These are phyloP conservation scores for Fusarium continuum DNA, from an alignment of 2,329 filamentous ascomycete species.

Conservation along the genomic window DNA sequence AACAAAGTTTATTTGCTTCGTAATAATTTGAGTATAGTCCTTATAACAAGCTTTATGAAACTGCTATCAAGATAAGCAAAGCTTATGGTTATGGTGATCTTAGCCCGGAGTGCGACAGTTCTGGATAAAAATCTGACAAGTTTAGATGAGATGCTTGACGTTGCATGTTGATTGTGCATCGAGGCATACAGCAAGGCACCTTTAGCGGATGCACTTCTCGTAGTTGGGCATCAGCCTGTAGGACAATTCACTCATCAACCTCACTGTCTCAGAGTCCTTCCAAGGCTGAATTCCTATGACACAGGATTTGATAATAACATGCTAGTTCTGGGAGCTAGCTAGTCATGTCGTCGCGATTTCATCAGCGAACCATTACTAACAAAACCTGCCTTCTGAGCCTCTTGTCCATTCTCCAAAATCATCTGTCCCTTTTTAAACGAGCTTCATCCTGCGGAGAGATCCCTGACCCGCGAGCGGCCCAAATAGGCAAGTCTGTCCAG, in stretches of 20 bases:
- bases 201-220: not conserved
- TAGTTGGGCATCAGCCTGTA: not conserved
- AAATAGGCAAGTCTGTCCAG: constrained; percentile 13
- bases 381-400: not conserved
- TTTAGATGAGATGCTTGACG: too few species aligned
- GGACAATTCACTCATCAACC: not conserved
- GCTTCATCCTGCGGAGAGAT: constrained; percentile 8
- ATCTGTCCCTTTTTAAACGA: not conserved
- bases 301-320: constrained; percentile 2
- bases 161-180: constrained; percentile 17
- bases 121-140: too few species aligned
- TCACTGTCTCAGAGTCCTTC: constrained; percentile 5
- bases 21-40: too few species aligned
- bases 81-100: not conserved
- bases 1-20: too few species aligned
- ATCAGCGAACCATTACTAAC: not conserved
- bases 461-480: not conserved
- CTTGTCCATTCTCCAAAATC: not conserved
- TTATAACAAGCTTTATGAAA: too few species aligned
- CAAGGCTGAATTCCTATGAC: constrained; percentile 13
- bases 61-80: too few species aligned
- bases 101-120: too few species aligned
- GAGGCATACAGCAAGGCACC: constrained; percentile 7
- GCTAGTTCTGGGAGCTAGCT: not conserved
- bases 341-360: not conserved